Percentiles rank a stretch among this genome's conserved stretches.
These are phyloP conservation scores for Botrytis sinoallii DNA, from an alignment of 2,329 filamentous ascomycete genomes.

Conservation along the genomic window DNA sequence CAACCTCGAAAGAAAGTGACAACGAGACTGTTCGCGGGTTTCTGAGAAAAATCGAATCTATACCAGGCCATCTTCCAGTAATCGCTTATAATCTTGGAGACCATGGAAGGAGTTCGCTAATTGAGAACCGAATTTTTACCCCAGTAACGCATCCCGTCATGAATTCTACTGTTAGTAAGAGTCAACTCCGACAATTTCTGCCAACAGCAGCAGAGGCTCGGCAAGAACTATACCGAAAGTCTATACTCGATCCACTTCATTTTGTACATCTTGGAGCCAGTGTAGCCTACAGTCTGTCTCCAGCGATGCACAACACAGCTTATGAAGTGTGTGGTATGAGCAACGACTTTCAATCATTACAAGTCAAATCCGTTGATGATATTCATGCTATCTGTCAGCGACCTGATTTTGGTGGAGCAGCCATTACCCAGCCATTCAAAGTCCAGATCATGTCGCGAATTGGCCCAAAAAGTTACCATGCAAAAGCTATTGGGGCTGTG, in stretches of 20 bases:
- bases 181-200: conserved; percentile 34
- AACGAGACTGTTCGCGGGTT: conserved; percentile 42
- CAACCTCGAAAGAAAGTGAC: conserved; percentile 48
- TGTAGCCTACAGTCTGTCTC: conserved; percentile 69
- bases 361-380: conserved; percentile 59
- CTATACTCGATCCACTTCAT: conserved; percentile 65
- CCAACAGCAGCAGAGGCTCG: conserved; percentile 61
- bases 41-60: conserved; percentile 30
- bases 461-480: conserved; percentile 67
- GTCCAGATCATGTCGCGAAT: conserved; percentile 65
- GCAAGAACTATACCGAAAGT: conserved; percentile 62
- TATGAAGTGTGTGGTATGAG: conserved; percentile 65
- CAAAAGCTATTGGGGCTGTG: conserved; percentile 70
- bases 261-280: conserved; percentile 73
- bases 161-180: conserved; percentile 49
- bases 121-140: conserved; percentile 55
- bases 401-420: conserved; percentile 67
- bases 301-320: conserved; percentile 73
- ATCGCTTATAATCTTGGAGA: conserved; percentile 55
- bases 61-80: conserved; percentile 37
- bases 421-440: conserved; percentile 71
- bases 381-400: conserved; percentile 63
- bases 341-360: conserved; percentile 63
- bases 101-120: conserved; percentile 52
- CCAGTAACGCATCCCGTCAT: conserved; percentile 55